phyloP scores from a whole-genome alignment of 352 stramenopile species.

The Globisporangium carolinianum region DNA sequence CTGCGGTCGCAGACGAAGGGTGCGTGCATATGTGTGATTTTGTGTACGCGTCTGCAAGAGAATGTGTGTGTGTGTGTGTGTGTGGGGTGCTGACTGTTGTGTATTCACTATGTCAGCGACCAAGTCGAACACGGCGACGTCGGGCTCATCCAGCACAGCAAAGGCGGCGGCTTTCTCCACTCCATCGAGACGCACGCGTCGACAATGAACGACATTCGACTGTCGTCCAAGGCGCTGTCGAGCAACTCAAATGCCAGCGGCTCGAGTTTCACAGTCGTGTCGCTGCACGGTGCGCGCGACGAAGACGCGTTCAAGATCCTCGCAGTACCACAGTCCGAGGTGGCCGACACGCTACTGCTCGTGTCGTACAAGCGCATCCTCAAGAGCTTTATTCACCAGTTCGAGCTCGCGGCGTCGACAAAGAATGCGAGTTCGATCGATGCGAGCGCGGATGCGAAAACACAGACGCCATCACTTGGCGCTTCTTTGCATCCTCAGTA shows the following conservation, averaged over 20 bases:
- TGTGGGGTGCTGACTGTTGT: neutral
- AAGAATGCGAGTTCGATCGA: no score
- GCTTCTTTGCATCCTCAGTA: neutral
- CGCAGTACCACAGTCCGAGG: conserved; percentile 31
- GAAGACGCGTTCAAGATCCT: conserved; percentile 70
- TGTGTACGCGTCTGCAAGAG: no score
- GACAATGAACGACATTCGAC: conserved; percentile 53
- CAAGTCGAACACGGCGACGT: conserved; percentile 44
- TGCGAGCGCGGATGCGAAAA: neutral
- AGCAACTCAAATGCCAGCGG: conserved; percentile 13
- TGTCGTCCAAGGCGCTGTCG: conserved; percentile 49
- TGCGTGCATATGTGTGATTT: conserved; percentile 17
- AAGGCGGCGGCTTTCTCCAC: conserved; percentile 49
- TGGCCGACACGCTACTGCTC: conserved; percentile 52
- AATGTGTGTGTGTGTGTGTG: neutral
- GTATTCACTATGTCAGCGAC: conserved; percentile 15
- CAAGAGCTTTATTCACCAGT: conserved; percentile 28
- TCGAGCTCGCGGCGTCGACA: conserved; percentile 9
- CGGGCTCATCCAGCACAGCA: conserved; percentile 49
- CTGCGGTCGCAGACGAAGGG: conserved; percentile 43
- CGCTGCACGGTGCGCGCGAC: conserved; percentile 42
- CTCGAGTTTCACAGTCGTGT: conserved; percentile 38
- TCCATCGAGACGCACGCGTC: conserved; percentile 60
- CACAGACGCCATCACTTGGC: neutral
- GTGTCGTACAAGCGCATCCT: conserved; percentile 50